phyloP scores from a whole-genome alignment of 225 moss, liverwort and hornwort genomes.

The Physcomitrellopsis africana region DNA sequence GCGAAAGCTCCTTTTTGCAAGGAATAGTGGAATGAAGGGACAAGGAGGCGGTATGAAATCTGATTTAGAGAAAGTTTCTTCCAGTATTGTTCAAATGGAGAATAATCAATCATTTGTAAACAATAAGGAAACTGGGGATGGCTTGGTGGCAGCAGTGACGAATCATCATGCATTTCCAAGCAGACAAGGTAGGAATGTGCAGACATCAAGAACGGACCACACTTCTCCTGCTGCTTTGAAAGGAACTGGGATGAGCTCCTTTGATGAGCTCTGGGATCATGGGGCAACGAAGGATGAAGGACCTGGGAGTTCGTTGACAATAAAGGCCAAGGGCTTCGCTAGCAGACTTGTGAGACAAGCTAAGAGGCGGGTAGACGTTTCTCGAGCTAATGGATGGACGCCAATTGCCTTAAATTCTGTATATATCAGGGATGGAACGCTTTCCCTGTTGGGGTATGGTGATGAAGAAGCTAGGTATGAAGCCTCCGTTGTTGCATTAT shows the following conservation, averaged over 20 bases:
- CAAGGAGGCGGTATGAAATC: slow-evolving; percentile 36
- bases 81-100: slow-evolving; percentile 28
- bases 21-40: slow-evolving; percentile 43
- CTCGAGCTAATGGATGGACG: slow-evolving; percentile 68
- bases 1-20: slow-evolving; percentile 39
- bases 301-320: slow-evolving; percentile 46
- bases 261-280: slow-evolving; percentile 57
- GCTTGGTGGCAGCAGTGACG: slow-evolving; percentile 30
- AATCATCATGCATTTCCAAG: slow-evolving; percentile 38
- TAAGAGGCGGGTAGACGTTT: slow-evolving; percentile 59
- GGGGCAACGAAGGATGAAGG: slow-evolving; percentile 40
- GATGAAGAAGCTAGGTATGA: slow-evolving; percentile 94
- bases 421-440: slow-evolving; percentile 86
- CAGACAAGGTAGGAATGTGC: slow-evolving; percentile 44
- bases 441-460: slow-evolving; percentile 93
- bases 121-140: slow-evolving; percentile 36
- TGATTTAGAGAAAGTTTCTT: slow-evolving; percentile 30
- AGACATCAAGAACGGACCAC: slow-evolving; percentile 40
- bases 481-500: slow-evolving; percentile 22
- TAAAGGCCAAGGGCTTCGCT: slow-evolving; percentile 50
- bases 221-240: slow-evolving; percentile 21
- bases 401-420: slow-evolving; percentile 88
- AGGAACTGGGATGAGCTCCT: slow-evolving; percentile 36
- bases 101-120: slow-evolving; percentile 6
- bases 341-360: slow-evolving; percentile 67